Evolutionary conservation across 1,139 yeast species (phyloP).

Genomic region (Debaryomyces singareniensis): DNA sequence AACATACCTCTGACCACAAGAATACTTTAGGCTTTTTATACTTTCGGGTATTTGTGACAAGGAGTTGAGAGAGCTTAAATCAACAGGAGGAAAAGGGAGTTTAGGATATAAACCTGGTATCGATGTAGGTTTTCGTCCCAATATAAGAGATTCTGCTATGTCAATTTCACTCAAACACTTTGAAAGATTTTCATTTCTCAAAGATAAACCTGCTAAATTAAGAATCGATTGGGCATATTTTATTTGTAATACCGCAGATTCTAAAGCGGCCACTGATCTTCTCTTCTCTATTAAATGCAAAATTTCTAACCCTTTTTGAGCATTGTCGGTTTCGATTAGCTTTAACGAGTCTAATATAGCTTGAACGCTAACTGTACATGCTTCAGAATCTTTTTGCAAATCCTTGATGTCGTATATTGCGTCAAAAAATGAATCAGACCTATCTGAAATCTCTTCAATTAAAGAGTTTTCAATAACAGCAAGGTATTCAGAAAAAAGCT

Average conservation of each 20-base stretch:
- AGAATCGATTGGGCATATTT: slow-evolving; percentile 42
- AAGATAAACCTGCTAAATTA: slow-evolving; percentile 48
- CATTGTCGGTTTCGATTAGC: slow-evolving; percentile 42
- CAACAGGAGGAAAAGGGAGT: slow-evolving; percentile 47
- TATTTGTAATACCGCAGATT: slow-evolving; percentile 61
- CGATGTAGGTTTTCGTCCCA: slow-evolving; percentile 38
- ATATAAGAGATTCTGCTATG: slow-evolving; percentile 49
- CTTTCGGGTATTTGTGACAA: slow-evolving; percentile 48
- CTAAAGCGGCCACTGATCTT: slow-evolving; percentile 56
- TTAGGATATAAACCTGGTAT: slow-evolving; percentile 16
- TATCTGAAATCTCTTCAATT: slow-evolving; percentile 75
- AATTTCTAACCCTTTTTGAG: slow-evolving; percentile 48
- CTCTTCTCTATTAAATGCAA: slow-evolving; percentile 48
- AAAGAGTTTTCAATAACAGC: slow-evolving; percentile 81
- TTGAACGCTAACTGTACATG: slow-evolving; percentile 44
- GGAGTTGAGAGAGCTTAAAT: slow-evolving; percentile 55
- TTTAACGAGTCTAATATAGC: slow-evolving; percentile 37
- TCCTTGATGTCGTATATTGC: slow-evolving; percentile 73
- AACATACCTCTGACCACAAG: slow-evolving; percentile 66
- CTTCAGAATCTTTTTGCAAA: slow-evolving; percentile 52
- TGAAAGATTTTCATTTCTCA: slow-evolving; percentile 30
- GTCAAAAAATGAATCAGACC: slow-evolving; percentile 78
- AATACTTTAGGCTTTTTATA: slow-evolving; percentile 41
- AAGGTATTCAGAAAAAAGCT: slow-evolving; percentile 71
- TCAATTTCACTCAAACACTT: slow-evolving; percentile 49